phyloP scores from a whole-genome alignment of 75 land plant species.

The Pinus albicaulis region DNA sequence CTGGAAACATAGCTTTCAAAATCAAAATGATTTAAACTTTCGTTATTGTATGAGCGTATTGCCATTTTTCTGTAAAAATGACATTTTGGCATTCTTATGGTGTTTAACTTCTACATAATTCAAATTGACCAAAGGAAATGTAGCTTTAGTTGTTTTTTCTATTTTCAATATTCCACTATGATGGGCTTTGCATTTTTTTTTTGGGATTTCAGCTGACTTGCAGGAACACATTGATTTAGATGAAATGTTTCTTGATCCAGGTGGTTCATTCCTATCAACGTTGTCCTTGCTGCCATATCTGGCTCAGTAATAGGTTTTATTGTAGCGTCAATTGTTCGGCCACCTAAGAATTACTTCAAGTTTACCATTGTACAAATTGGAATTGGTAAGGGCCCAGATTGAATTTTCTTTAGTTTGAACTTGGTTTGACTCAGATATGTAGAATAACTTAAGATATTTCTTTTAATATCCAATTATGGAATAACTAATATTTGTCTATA shows the following conservation, averaged over 20 bases:
- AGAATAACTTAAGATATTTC: neutral
- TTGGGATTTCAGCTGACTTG: neutral
- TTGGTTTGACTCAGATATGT: neutral
- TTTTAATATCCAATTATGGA: neutral
- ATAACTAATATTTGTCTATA: neutral
- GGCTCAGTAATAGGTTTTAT: conserved; percentile 78
- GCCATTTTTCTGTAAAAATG: neutral
- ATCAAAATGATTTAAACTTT: too few relatives aligned
- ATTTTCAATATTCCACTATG: neutral
- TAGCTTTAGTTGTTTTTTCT: neutral
- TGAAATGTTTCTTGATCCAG: conserved; percentile 31
- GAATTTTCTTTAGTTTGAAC: neutral
- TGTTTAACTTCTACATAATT: neutral
- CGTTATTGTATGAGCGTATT: neutral
- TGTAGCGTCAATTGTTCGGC: conserved; percentile 67
- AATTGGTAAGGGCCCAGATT: conserved; percentile 59
- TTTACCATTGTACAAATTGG: conserved; percentile 89
- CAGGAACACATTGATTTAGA: neutral
- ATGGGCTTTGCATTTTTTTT: neutral
- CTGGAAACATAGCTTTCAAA: too few relatives aligned
- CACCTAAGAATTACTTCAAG: conserved; percentile 87
- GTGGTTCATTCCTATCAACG: conserved; percentile 98
- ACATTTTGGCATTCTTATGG: neutral
- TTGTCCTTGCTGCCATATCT: conserved; percentile 56
- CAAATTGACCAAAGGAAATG: neutral